Evolutionary conservation across 257 asterid genomes (phyloP), one percentile per base, ranked within the genome.

Genomic region (Lycium ferocissimum): DNA sequence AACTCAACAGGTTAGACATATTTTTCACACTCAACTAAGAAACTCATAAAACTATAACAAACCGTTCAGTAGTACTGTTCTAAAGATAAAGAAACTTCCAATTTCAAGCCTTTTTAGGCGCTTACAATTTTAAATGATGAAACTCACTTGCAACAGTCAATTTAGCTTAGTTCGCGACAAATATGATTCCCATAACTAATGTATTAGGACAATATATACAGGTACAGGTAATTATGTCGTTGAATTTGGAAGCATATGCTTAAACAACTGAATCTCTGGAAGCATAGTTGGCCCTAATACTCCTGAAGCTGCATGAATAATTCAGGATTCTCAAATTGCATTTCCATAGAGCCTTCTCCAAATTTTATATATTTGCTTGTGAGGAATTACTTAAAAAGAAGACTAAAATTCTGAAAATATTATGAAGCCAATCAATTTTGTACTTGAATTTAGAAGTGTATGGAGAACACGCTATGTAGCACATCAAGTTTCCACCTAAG

Each of bases 21-120:
- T n/a, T 70, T 78, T 71, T 67, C 35, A 22, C 80, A 12, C 72
- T 22, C 63, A 38, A 79, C 71, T 54, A n/a, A 35, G 15, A 66
- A 57, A 22, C 75, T 37, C 17, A 80, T 26, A 61, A 62, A 82
- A 73, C 15, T 66, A 9, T 2, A 20, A 43, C 53, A 67, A 43
- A 33, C 20, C 9, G 9, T 59, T 43, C 62, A 76, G 51, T 69
- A 15, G 7, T 51, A 1, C 65, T 76, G 51, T 0, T 76, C 40
- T 75, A 49, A 49, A 0, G 43, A 75, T 49, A 12, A 33, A 26
- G 6, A 9, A 26, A 51, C 5, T 51, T 22, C 15, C 6, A 53
- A 37, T 26, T 51, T 13, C 9, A 26, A 51, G 12, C 15, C 26
- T 76, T 17, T 76, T 13, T 33, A 51, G 14, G 63, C 51, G 40